These are phyloP conservation scores for Thraustochytrium sp. DNA, from an alignment of 352 stramenopile genomes.

Conservation along the genomic window DNA sequence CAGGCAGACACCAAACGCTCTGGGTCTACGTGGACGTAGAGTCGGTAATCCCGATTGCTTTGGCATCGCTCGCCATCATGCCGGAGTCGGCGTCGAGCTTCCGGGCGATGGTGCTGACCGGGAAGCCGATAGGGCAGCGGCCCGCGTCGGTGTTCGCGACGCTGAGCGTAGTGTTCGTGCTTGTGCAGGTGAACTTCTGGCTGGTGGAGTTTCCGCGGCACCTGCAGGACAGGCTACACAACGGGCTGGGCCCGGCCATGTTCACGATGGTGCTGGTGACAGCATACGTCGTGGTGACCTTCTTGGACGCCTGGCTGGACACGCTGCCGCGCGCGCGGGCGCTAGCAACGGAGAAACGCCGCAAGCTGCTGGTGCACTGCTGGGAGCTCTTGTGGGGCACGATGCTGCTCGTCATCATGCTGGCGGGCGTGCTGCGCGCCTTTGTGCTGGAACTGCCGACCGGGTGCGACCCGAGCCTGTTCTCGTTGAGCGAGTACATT, in stretches of 20 bases:
- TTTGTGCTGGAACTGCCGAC: not conserved
- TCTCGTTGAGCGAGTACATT: not conserved
- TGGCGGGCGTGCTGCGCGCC: not conserved
- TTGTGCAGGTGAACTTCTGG: constrained; percentile 2
- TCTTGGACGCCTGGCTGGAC: not conserved
- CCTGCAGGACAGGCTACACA: not conserved
- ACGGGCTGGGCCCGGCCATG: not conserved
- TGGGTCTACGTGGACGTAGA: no score
- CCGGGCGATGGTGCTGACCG: no score
- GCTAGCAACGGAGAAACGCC: not conserved
- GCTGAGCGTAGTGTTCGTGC: not conserved
- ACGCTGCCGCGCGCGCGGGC: not conserved
- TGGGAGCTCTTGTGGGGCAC: not conserved
- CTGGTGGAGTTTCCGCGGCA: not conserved
- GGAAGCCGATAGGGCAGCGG: not conserved
- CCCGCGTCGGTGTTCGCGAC: not conserved
- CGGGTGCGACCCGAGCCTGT: not conserved
- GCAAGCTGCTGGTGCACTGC: not conserved
- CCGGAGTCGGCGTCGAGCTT: no score
- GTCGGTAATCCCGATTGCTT: no score
- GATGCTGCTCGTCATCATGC: not conserved
- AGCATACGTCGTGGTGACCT: not conserved
- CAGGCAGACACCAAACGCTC: no score
- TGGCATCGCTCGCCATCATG: no score
- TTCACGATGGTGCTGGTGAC: not conserved